Conservation (phyloP, 352 stramenopile species). For the Phytopythium oedochilum region DNA sequence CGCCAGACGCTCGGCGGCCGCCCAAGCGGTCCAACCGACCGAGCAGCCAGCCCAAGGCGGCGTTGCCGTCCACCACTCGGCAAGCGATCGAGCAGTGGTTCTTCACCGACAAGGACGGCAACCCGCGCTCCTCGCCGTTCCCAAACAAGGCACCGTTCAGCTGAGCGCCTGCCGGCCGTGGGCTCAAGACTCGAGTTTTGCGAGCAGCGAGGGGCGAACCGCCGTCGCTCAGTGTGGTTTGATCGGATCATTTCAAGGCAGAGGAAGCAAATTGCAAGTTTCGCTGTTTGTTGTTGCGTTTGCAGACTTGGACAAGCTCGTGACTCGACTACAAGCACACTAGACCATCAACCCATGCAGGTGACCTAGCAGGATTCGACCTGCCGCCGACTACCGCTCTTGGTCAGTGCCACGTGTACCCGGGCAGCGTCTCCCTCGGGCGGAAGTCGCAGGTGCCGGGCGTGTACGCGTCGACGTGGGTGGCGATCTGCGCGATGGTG, state of each 20-base stretch:
- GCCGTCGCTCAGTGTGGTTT: neutral
- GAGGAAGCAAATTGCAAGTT: too few species aligned
- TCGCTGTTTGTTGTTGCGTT: too few species aligned
- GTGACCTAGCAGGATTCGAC: too few species aligned
- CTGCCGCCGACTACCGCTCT: too few species aligned
- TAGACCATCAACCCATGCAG: too few species aligned
- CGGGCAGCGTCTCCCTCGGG: constrained; percentile 28
- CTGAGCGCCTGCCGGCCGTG: neutral
- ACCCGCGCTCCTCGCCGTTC: constrained; percentile 22
- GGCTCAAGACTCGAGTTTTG: neutral
- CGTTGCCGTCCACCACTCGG: constrained; percentile 26
- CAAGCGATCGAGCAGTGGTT: constrained; percentile 54
- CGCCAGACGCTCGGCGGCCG: constrained; percentile 10
- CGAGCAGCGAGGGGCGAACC: neutral
- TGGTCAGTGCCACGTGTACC: constrained; percentile 22
- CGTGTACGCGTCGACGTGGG: constrained; percentile 37
- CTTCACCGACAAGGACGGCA: constrained; percentile 41
- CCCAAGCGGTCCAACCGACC: neutral
- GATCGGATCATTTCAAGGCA: too few species aligned
- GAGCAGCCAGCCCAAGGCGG: constrained; percentile 4
- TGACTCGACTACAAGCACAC: too few species aligned
- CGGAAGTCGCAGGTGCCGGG: constrained; percentile 27
- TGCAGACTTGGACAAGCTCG: too few species aligned
- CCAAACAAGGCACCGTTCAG: constrained; percentile 19
- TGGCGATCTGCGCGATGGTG: constrained; percentile 46